Conservation (phyloP, 2,329 filamentous ascomycete genomes). For the Fusarium albosuccineum region DNA sequence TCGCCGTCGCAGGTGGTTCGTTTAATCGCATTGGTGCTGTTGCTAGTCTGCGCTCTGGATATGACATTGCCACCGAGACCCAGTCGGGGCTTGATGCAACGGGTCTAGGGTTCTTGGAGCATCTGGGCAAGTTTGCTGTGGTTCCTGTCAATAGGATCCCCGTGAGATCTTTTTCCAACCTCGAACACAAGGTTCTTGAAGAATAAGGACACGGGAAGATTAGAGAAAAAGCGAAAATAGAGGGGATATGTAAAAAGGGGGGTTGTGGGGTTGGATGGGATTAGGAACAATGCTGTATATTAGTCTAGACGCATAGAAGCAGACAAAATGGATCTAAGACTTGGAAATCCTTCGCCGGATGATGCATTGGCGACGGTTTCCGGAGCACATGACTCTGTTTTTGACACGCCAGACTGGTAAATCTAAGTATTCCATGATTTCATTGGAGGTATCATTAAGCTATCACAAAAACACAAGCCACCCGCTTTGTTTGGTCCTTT, state of each 20-base stretch:
- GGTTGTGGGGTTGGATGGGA: neutral
- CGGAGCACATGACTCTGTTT: no score
- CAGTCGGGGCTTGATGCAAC: constrained; percentile 43
- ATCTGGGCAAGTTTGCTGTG: constrained; percentile 41
- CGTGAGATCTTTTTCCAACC: constrained; percentile 36
- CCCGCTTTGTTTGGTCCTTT: constrained; percentile 37
- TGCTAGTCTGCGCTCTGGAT: constrained; percentile 62
- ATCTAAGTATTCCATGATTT: constrained; percentile 35
- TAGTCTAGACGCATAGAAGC: constrained; percentile 23
- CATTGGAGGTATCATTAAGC: constrained; percentile 51
- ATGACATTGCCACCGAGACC: constrained; percentile 47
- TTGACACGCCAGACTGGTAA: neutral
- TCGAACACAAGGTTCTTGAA: constrained; percentile 9
- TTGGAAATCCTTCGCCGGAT: no score
- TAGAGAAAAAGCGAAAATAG: neutral
- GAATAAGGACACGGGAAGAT: no score
- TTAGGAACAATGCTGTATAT: constrained; percentile 27
- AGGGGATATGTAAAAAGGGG: constrained; percentile 7
- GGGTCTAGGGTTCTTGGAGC: constrained; percentile 48
- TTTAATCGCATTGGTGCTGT: constrained; percentile 66
- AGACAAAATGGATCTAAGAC: neutral
- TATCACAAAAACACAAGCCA: constrained; percentile 42
- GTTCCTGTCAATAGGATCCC: constrained; percentile 44
- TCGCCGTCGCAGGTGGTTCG: constrained; percentile 73
- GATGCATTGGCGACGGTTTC: no score